Base-by-base conservation (phyloP, 306 rosid species). In the Cicer cuneatum region DNA sequence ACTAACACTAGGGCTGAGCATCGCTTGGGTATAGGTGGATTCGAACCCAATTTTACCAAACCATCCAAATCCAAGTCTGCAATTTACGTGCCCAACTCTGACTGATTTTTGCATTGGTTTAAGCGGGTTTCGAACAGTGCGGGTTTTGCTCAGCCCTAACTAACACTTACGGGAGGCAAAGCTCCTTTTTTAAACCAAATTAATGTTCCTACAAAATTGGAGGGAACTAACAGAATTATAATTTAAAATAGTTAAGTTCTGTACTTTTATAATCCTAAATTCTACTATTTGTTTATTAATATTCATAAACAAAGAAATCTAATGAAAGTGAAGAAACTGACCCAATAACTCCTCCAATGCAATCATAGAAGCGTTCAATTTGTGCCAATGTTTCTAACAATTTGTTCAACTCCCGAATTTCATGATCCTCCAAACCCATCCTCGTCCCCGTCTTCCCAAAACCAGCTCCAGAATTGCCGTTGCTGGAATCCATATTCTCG, bases 311-410 rank as follows among this genome's bases (percentile, higher is more conserved):
- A 66, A 66, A 19, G 19, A 39, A 74, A 61, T 48, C 15, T 16
- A 49, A 19, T 37, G 6, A 14, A 62, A 38, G 59, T 45, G 16
- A 58, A 70, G 52, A 41, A 71, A 85, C 87, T 86, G 39, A 95
- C 99, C 98, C 98, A 60, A 95, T 89, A 57, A 95, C 85, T 70
- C 99, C 99, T 33, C 99, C 99, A 85, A 95, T 86, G 84, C 99
- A 90, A 62, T 92, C 90, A 81, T 95, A 95, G 82, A 92, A 95
- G 18, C 77, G 66, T 58, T 95, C 99, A 69, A 92, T 77, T 70
- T 88, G 90, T 18, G 81, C 89, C 76, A 95, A 80, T 75, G 73
- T 80, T 74, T 71, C 81, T 60, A 94, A 70, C 14, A 94, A 88
- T 78, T 81, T 83, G 56, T 87, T 86, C 95, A 95, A 80, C 16